These are phyloP conservation scores for Chrysophaeum taylorii DNA, from an alignment of 352 stramenopile genomes.

Conservation along the genomic window DNA sequence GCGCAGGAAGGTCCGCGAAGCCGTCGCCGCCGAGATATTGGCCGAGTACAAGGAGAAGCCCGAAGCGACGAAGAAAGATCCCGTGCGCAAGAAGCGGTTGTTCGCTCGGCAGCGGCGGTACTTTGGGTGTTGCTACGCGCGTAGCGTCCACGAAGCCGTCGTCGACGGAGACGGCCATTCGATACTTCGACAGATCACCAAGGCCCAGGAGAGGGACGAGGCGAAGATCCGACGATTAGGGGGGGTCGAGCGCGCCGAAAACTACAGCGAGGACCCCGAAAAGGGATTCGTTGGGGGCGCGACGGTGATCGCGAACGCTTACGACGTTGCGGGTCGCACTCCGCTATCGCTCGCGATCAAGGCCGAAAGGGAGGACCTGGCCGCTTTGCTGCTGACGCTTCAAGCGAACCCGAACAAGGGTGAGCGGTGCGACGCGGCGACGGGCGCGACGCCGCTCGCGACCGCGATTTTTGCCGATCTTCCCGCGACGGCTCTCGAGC, in stretches of 20 bases:
- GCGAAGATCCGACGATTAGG: background rate
- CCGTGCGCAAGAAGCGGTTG: too few relatives aligned
- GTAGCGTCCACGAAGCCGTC: conserved; percentile 10
- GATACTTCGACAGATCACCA: background rate
- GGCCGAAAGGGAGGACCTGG: background rate
- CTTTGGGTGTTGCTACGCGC: conserved; percentile 1
- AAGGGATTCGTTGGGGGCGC: background rate
- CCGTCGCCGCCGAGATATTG: too few relatives aligned
- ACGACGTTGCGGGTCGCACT: background rate
- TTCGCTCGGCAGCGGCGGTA: too few relatives aligned
- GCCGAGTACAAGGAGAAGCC: too few relatives aligned
- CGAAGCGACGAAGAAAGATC: too few relatives aligned
- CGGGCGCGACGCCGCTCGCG: background rate
- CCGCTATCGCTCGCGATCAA: conserved; percentile 3
- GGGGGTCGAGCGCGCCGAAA: background rate
- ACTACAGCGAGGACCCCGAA: background rate
- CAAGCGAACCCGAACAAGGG: background rate
- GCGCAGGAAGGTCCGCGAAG: too few relatives aligned
- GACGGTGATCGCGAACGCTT: background rate
- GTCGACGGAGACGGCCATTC: background rate
- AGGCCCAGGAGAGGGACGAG: background rate
- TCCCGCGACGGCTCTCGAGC: background rate
- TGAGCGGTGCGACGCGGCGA: background rate
- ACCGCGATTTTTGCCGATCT: background rate
- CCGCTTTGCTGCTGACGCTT: background rate